Evolutionary conservation across 176 grass and related monocot species (phyloP).

Genomic region (Phragmites australis): DNA sequence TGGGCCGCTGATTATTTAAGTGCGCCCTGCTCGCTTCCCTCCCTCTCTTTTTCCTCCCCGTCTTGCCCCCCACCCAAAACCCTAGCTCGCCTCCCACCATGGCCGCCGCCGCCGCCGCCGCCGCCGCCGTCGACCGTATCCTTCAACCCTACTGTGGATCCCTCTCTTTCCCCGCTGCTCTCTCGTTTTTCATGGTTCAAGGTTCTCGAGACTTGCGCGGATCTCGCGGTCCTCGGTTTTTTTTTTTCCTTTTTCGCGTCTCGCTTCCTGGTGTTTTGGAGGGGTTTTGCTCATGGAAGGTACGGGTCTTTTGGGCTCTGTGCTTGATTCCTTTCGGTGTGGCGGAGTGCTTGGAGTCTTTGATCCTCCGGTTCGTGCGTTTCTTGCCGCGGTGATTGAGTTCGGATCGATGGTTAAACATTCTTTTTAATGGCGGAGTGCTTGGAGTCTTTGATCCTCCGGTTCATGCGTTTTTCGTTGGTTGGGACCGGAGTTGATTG

Average conservation of each 20-base stretch:
- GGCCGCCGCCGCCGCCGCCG: constrained; percentile 37
- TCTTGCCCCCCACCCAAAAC: not conserved
- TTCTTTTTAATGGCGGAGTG: too few species aligned
- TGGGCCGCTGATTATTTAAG: constrained; percentile 38
- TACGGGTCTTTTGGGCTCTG: not conserved
- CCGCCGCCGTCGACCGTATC: constrained; percentile 62
- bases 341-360: too few species aligned
- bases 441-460: not conserved
- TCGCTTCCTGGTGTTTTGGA: not conserved
- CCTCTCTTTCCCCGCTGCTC: not conserved
- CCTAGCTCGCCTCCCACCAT: constrained; percentile 16
- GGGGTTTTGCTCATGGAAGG: not conserved
- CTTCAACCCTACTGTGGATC: constrained; percentile 24
- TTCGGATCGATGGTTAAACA: not conserved
- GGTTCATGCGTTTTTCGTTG: not conserved
- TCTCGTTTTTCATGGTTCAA: not conserved
- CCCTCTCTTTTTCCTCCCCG: constrained; percentile 5
- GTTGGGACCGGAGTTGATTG: not conserved
- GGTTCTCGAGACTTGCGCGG: not conserved
- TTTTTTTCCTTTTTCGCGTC: not conserved
- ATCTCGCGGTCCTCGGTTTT: constrained; percentile 25
- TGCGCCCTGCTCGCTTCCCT: not conserved
- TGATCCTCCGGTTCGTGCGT: not conserved
- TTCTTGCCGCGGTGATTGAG: not conserved
- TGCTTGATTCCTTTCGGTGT: not conserved